Conservation (phyloP, 345 rosid genomes). For the Raphanus sativus region DNA sequence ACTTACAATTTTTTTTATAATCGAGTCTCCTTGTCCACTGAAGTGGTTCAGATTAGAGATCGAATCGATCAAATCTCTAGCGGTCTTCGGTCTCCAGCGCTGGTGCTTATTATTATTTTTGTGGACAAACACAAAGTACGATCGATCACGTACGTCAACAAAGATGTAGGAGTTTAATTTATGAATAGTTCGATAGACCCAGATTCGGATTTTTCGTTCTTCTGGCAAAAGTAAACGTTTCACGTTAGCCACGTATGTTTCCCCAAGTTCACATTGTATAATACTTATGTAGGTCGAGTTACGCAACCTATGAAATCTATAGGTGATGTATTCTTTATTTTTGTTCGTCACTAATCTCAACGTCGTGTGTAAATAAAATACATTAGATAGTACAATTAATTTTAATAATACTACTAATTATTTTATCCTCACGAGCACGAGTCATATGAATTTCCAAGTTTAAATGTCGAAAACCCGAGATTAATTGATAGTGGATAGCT, state of each 20-base stretch:
- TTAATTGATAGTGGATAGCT: background rate
- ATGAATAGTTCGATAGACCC: background rate
- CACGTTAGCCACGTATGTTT: conserved; percentile 31
- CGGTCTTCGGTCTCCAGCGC: no score
- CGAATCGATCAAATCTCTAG: no score
- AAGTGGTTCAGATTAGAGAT: no score
- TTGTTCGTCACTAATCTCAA: conserved; percentile 4
- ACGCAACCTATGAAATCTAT: conserved; percentile 30
- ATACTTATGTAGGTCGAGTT: conserved; percentile 11
- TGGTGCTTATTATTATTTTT: background rate
- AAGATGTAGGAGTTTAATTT: background rate
- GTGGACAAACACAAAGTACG: background rate
- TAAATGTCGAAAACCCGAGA: background rate
- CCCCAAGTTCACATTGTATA: conserved; percentile 11
- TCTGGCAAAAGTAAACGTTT: conserved; percentile 18
- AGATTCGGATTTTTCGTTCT: conserved; percentile 18
- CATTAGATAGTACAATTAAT: background rate
- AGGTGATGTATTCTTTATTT: conserved; percentile 1
- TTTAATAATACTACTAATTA: background rate
- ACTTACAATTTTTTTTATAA: no score
- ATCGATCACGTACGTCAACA: background rate
- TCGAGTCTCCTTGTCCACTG: no score
- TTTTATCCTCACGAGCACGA: conserved; percentile 3
- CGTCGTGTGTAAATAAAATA: background rate
- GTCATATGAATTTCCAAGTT: background rate